These are phyloP conservation scores for Malus fusca DNA, from an alignment of 306 rosid genomes.

Conservation along the genomic window DNA sequence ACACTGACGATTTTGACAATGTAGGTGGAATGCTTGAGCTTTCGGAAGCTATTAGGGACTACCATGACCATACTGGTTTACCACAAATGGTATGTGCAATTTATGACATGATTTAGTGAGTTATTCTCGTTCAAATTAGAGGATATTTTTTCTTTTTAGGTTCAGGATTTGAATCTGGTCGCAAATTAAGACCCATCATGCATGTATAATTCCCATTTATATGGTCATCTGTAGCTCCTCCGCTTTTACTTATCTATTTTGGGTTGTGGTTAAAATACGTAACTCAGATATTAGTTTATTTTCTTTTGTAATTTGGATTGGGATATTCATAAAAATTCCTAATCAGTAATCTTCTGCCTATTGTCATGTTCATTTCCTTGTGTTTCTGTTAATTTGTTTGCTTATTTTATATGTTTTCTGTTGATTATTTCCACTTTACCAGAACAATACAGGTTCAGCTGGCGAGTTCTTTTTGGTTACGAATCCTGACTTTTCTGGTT, in stretches of 20 bases:
- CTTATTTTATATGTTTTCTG: background rate
- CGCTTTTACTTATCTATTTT: background rate
- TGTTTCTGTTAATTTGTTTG: slow-evolving; percentile 18
- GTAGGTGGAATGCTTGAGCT: slow-evolving; percentile 90
- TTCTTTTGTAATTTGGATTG: background rate
- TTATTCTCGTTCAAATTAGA: background rate
- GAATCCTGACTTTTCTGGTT: slow-evolving; percentile 65
- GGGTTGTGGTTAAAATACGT: background rate
- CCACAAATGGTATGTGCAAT: slow-evolving; percentile 65
- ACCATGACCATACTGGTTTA: slow-evolving; percentile 77
- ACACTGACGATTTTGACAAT: slow-evolving; percentile 4
- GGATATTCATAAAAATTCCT: background rate
- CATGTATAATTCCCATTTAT: background rate
- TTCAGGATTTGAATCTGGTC: background rate
- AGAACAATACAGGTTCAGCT: slow-evolving; percentile 71
- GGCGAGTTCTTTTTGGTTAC: slow-evolving; percentile 90
- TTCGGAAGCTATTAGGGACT: slow-evolving; percentile 95
- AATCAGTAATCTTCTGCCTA: slow-evolving; percentile 7
- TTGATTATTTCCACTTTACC: slow-evolving; percentile 38
- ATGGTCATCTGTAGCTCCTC: background rate
- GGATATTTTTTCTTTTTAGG: background rate
- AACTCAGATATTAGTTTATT: background rate
- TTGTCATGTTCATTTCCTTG: background rate
- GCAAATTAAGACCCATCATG: background rate
- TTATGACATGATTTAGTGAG: background rate